Percentiles rank a stretch among this genome's conserved stretches.
Evolutionary conservation across 768 basidiomycete genomes (phyloP).

Genomic region (Lactarius pseudohatsudake): DNA sequence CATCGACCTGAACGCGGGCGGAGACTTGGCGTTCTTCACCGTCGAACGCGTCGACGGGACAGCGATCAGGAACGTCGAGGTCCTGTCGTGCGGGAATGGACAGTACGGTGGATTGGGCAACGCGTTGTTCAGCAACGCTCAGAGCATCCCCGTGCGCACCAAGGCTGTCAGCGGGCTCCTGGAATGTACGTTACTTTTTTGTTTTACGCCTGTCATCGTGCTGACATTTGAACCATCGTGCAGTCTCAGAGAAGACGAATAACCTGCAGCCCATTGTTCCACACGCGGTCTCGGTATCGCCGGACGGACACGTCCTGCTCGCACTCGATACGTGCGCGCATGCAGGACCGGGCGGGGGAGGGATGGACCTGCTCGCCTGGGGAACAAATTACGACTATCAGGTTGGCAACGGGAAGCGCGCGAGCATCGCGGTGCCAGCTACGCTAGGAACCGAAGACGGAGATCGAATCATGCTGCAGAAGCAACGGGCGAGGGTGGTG

Average conservation of each 20-base stretch:
- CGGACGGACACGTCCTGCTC: slow-evolving; percentile 73
- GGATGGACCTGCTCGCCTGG: slow-evolving; percentile 71
- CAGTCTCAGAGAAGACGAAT: slow-evolving; percentile 65
- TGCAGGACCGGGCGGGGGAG: slow-evolving; percentile 49
- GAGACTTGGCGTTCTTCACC: slow-evolving; percentile 75
- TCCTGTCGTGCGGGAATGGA: slow-evolving; percentile 82
- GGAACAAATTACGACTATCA: slow-evolving; percentile 73
- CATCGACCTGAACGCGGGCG: slow-evolving; percentile 65
- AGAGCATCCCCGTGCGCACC: slow-evolving; percentile 66
- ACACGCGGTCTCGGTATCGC: slow-evolving; percentile 62
- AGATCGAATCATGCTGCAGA: slow-evolving; percentile 58
- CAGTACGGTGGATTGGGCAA: slow-evolving; percentile 79
- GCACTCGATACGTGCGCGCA: slow-evolving; percentile 61
- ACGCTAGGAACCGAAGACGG: slow-evolving; percentile 52
- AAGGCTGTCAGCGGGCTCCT: slow-evolving; percentile 78
- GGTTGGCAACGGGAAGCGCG: slow-evolving; percentile 71
- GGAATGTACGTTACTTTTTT: slow-evolving; percentile 65
- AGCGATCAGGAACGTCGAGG: slow-evolving; percentile 44
- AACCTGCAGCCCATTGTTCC: slow-evolving; percentile 65
- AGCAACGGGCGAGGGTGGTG: slow-evolving; percentile 50
- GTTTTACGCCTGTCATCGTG: slow-evolving; percentile 3
- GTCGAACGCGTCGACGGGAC: slow-evolving; percentile 53
- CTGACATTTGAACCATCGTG: slow-evolving; percentile 1
- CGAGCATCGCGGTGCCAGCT: slow-evolving; percentile 55
- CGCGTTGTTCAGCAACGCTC: slow-evolving; percentile 63